Evolutionary conservation across 108 stramenopile species (phyloP).

Genomic region (Fragilariopsis cylindrus): DNA sequence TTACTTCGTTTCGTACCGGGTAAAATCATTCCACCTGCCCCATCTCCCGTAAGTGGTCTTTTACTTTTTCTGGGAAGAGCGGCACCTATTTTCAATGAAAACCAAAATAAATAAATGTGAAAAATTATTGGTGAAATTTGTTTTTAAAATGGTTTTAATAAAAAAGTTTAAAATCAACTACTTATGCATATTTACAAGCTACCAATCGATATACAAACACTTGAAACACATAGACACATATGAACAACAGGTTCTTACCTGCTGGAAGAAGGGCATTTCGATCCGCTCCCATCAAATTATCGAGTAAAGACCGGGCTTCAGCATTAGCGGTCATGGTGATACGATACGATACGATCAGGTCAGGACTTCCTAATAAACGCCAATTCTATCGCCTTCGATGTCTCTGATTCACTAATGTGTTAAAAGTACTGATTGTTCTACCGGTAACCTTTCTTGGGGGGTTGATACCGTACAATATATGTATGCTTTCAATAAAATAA

Average conservation of each 20-base stretch:
- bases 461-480: too few species aligned
- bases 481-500: too few species aligned
- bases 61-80: constrained; percentile 44
- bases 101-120: too few species aligned
- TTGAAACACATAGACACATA: too few species aligned
- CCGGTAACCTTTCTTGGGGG: too few species aligned
- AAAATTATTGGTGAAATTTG: background rate
- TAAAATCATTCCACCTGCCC: constrained; percentile 33
- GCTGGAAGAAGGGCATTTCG: constrained; percentile 74
- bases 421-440: too few species aligned
- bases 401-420: too few species aligned
- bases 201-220: background rate
- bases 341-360: too few species aligned
- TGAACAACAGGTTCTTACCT: constrained; percentile 3
- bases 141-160: too few species aligned
- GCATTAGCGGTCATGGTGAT: constrained; percentile 34
- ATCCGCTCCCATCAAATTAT: constrained; percentile 87
- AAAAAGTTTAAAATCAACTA: too few species aligned
- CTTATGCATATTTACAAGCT: background rate
- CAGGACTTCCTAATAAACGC: too few species aligned
- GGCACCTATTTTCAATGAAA: constrained; percentile 19
- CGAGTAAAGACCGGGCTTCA: constrained; percentile 63
- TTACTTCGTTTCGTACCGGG: constrained; percentile 46
- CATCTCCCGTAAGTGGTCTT: constrained; percentile 17
- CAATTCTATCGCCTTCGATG: too few species aligned